These are phyloP conservation scores for Filosporella fistucella DNA, from an alignment of 495 filamentous ascomycete species.

Conservation along the genomic window DNA sequence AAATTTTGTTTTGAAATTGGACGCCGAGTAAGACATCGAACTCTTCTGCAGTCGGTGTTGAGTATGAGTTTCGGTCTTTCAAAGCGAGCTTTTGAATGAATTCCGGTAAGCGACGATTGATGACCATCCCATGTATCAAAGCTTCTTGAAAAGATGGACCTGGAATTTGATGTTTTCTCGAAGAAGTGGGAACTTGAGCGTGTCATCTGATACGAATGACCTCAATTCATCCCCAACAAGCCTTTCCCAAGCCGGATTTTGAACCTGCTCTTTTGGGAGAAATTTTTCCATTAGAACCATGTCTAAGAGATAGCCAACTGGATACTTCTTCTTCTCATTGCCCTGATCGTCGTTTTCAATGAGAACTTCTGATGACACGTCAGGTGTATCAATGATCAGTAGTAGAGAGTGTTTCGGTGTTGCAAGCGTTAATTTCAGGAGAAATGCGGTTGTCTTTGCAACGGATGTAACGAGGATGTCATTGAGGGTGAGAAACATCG, in stretches of 20 bases:
- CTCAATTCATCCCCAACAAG: slow-evolving; percentile 65
- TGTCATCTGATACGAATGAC: slow-evolving; percentile 74
- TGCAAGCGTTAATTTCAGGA: slow-evolving; percentile 57
- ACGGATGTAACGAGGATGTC: slow-evolving; percentile 82
- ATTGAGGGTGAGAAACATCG: slow-evolving; percentile 93
- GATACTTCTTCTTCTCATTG: slow-evolving; percentile 64
- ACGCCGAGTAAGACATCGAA: too few relatives aligned
- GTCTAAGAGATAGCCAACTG: slow-evolving; percentile 91
- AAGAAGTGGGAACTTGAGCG: slow-evolving; percentile 72
- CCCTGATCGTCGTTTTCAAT: slow-evolving; percentile 34
- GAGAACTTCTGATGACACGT: slow-evolving; percentile 78
- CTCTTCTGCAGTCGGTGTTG: too few relatives aligned
- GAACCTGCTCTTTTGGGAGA: slow-evolving; percentile 11
- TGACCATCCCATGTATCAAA: too few relatives aligned
- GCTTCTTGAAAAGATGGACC: slow-evolving; percentile 64
- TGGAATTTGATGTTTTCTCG: slow-evolving; percentile 96
- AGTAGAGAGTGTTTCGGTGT: slow-evolving; percentile 58
- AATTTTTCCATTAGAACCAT: slow-evolving; percentile 58
- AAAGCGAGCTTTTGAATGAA: too few relatives aligned
- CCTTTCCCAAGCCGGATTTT: slow-evolving; percentile 57
- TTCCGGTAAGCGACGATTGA: too few relatives aligned
- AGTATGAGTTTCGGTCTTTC: too few relatives aligned
- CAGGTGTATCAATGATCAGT: slow-evolving; percentile 88
- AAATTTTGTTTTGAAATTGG: too few relatives aligned
- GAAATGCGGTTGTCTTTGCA: slow-evolving; percentile 65